phyloP scores from a whole-genome alignment of 768 basidiomycete species.

The Vararia minispora region DNA sequence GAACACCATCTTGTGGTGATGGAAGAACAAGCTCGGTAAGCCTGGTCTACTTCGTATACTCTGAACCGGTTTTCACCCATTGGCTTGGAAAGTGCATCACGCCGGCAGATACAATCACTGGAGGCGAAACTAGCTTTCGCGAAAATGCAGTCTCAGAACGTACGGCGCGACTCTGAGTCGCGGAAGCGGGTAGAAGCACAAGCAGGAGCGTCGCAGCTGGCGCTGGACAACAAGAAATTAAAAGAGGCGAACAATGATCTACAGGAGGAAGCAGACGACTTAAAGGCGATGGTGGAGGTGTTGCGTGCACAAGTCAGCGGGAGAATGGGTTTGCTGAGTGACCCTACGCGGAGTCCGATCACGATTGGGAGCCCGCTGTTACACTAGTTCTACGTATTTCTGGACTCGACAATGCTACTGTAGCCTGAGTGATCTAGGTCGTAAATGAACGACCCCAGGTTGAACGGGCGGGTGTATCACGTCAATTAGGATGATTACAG shows the following conservation, averaged over 20 bases:
- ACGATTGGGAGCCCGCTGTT: slow-evolving; percentile 6
- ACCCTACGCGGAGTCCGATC: slow-evolving; percentile 34
- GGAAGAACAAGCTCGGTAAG: slow-evolving; percentile 52
- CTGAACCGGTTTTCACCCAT: background rate
- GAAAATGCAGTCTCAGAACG: too few species aligned
- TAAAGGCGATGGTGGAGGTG: slow-evolving; percentile 60
- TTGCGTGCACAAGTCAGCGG: slow-evolving; percentile 48
- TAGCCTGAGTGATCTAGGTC: too few species aligned
- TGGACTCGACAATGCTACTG: too few species aligned
- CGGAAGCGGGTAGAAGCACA: too few species aligned
- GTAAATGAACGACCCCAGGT: too few species aligned
- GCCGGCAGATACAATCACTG: slow-evolving; percentile 50
- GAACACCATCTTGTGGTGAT: slow-evolving; percentile 40
- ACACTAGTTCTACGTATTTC: too few species aligned
- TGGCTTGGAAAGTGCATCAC: slow-evolving; percentile 31
- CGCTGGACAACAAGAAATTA: slow-evolving; percentile 39
- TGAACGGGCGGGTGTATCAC: too few species aligned
- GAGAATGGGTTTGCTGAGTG: slow-evolving; percentile 31
- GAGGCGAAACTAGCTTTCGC: slow-evolving; percentile 42
- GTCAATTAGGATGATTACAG: too few species aligned
- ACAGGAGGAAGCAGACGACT: slow-evolving; percentile 48
- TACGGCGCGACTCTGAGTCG: too few species aligned
- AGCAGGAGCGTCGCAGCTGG: slow-evolving; percentile 36
- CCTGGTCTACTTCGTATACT: background rate
- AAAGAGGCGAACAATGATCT: slow-evolving; percentile 47